Percentiles rank a stretch among this genome's conserved stretches.
Conservation (phyloP, 345 rosid species). For the Eucalyptus cloeziana region DNA sequence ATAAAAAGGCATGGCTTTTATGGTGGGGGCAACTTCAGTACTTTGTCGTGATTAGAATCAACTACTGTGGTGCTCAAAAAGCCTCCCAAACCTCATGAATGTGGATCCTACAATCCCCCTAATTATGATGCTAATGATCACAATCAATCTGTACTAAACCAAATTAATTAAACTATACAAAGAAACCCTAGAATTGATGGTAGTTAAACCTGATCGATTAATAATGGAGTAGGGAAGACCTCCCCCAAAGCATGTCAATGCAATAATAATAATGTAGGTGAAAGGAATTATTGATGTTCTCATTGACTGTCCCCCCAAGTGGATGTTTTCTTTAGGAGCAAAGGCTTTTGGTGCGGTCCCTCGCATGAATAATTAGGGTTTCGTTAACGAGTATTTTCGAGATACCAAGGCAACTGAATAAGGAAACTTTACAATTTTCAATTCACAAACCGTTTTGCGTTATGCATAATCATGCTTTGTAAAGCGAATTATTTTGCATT, state of each 20-base stretch:
- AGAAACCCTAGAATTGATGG: not conserved
- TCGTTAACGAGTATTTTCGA: not conserved
- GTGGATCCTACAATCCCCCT: not conserved
- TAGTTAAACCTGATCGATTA: not conserved
- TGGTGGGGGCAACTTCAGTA: not conserved
- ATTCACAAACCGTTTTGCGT: not conserved
- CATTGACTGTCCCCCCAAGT: not conserved
- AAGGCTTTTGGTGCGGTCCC: not conserved
- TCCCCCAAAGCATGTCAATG: not conserved
- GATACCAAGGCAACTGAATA: not conserved
- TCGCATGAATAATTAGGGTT: not conserved
- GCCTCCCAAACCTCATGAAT: not conserved
- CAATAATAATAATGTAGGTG: not conserved
- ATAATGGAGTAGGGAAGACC: not conserved
- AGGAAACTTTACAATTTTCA: not conserved
- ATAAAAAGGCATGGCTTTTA: not conserved
- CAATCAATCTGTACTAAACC: not conserved
- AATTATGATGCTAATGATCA: not conserved
- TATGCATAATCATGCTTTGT: not conserved
- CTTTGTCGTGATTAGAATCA: not conserved
- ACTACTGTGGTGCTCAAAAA: not conserved
- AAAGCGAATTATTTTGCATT: not conserved
- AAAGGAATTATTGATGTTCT: not conserved
- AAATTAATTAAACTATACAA: not conserved
- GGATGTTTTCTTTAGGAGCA: not conserved